Evolutionary conservation across 306 rosid species (phyloP).

Genomic region (Luffa aegyptiaca): DNA sequence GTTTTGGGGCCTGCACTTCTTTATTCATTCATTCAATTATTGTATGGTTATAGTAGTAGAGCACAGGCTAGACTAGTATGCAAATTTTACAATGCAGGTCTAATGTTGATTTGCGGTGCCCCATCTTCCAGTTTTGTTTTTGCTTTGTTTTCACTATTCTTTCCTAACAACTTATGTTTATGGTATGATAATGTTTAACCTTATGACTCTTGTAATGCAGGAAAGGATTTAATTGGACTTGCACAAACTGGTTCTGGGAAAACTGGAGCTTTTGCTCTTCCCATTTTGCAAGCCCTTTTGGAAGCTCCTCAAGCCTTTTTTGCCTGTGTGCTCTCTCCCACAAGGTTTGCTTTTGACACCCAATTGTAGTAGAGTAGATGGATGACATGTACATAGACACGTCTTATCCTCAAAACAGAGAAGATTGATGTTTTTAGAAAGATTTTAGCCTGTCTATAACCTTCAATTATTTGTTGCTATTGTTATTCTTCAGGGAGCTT

Average conservation of each 20-base stretch:
- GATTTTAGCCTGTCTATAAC: too few relatives aligned
- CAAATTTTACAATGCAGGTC: background rate
- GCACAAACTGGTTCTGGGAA: conserved; percentile 93
- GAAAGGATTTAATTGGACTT: conserved; percentile 85
- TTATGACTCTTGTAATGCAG: conserved; percentile 19
- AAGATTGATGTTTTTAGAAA: too few relatives aligned
- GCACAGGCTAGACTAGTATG: background rate
- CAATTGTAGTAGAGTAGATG: background rate
- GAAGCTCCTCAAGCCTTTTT: conserved; percentile 58
- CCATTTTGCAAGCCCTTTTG: conserved; percentile 67
- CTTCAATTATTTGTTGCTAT: too few relatives aligned
- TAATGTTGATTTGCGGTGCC: background rate
- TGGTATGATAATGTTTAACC: background rate
- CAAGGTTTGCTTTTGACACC: conserved; percentile 41
- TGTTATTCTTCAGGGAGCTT: too few relatives aligned
- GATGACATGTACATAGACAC: background rate
- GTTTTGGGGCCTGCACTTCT: too few relatives aligned
- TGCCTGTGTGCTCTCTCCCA: conserved; percentile 73
- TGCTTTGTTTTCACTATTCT: background rate
- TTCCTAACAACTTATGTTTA: background rate
- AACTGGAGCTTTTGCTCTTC: conserved; percentile 91
- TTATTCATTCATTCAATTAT: too few relatives aligned
- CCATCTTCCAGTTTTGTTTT: too few relatives aligned
- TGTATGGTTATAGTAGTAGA: too few relatives aligned
- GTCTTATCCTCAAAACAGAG: too few relatives aligned